Base-by-base conservation (phyloP, 495 filamentous ascomycete genomes). In the Neurospora terricola region DNA sequence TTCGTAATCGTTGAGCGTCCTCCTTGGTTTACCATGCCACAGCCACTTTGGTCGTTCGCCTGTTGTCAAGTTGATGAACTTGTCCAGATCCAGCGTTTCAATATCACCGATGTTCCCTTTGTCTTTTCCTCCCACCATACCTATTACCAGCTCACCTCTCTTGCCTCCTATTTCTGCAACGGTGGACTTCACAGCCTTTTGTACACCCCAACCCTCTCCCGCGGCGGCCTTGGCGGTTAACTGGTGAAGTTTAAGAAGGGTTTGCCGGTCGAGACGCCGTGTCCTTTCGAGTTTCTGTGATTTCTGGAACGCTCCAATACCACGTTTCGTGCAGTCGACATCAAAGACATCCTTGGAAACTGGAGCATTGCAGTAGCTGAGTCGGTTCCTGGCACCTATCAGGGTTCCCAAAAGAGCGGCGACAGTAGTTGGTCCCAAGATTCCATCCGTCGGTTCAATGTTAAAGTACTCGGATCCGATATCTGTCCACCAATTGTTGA, bases 401-500 rank as follows among this genome's bases (percentile, higher is more conserved):
- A 98, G 85, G 74, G 95, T 90, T 7, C 96, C 96, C 23, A 99
- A 82, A 36, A 99, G 82, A 4, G 92, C 96, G 34, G 94, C 91
- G 16, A 98, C 94, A 1, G 93, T 98, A 0, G 94, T 97, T 4
- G 96, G 94, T 0, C 96, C 96, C 8, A 99, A 82, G 38, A 94
- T 92, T 14, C 94, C 94, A 81, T 99, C 96, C 27, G 90, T 92
- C 3, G 96, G 96, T 81, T 98, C 96, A 27, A 93, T 85, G 72
- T 93, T 96, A 82, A 94, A 97, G 73, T 93, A 87, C 68, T 98
- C 94, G 0, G 91, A 91, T 5, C 96, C 96, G 59, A 98, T 91
- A 76, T 98, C 93, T 3, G 91, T 90, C 96, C 96, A 99, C 96
- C 96, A 99, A 81, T 97, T 92, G 75, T 90, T 91, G 77, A 99